Evolutionary conservation across 108 stramenopile genomes (phyloP).

Genomic region (Cyclotella cryptica): DNA sequence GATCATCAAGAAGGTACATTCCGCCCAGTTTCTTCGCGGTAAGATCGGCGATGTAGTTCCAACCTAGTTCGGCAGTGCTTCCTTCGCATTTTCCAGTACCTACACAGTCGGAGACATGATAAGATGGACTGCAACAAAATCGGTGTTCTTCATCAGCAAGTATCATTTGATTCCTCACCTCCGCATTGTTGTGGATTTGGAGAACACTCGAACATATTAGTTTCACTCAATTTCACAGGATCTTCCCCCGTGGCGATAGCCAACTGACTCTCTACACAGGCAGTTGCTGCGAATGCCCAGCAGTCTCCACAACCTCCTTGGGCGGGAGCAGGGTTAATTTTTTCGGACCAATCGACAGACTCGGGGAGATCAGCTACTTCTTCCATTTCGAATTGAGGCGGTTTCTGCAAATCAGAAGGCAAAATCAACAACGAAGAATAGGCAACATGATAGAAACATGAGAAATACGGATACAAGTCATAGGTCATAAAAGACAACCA

Average conservation of each 20-base stretch:
- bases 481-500: neutral
- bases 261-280: constrained; percentile 79
- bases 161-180: constrained; percentile 40
- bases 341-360: constrained; percentile 82
- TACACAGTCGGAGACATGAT: neutral
- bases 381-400: constrained; percentile 53
- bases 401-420: constrained; percentile 19
- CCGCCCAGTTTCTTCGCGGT: constrained; percentile 37
- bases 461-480: neutral
- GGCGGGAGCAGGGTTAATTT: constrained; percentile 78
- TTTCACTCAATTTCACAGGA: constrained; percentile 61
- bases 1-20: constrained; percentile 37
- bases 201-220: constrained; percentile 80
- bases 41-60: constrained; percentile 64
- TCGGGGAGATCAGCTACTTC: constrained; percentile 62
- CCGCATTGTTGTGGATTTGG: constrained; percentile 89
- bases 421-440: neutral
- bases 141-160: too few species aligned
- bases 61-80: constrained; percentile 5
- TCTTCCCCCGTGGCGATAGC: constrained; percentile 74
- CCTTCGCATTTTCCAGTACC: constrained; percentile 22
- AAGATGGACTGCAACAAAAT: neutral
- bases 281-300: constrained; percentile 88
- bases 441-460: neutral
- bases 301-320: constrained; percentile 89